These are phyloP conservation scores for Epichloe typhina DNA, from an alignment of 2,329 filamentous ascomycete species.

Conservation along the genomic window DNA sequence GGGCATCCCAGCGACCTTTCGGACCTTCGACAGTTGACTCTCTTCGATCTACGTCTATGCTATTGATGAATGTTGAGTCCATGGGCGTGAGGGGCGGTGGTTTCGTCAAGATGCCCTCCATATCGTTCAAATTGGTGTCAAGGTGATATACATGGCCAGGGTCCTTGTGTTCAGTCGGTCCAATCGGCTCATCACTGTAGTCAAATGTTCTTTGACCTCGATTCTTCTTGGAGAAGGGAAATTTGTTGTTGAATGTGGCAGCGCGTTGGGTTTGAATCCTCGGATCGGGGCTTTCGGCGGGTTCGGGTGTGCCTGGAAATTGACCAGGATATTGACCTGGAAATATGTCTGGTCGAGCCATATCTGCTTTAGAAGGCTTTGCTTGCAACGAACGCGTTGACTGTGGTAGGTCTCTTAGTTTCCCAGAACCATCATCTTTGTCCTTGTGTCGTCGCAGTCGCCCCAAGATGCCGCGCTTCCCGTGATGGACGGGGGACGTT, in stretches of 20 bases:
- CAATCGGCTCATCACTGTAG: constrained; percentile 44
- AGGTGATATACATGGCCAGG: constrained; percentile 57
- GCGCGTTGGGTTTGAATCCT: constrained; percentile 21
- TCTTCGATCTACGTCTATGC: constrained; percentile 29
- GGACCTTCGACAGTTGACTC: constrained; percentile 22
- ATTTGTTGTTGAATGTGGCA: constrained; percentile 48
- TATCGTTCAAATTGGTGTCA: constrained; percentile 77
- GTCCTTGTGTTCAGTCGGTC: constrained; percentile 44
- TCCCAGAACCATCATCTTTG: constrained; percentile 37
- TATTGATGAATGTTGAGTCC: constrained; percentile 38
- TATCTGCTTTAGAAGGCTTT: constrained; percentile 35
- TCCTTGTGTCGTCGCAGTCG: constrained; percentile 39
- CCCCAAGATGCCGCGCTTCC: constrained; percentile 37
- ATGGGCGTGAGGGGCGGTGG: constrained; percentile 60
- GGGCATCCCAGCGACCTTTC: constrained; percentile 71
- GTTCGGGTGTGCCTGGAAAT: constrained; percentile 16
- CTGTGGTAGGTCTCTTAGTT: constrained; percentile 34
- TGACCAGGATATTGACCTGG: constrained; percentile 20
- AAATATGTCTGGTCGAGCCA: constrained; percentile 25
- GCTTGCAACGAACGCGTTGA: constrained; percentile 40
- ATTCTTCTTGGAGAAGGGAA: constrained; percentile 46
- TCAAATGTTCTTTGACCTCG: constrained; percentile 34
- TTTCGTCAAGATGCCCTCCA: constrained; percentile 78
- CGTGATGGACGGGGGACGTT: constrained; percentile 40
- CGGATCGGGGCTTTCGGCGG: constrained; percentile 18